These are phyloP conservation scores for Selaginella tamariscina DNA, from an alignment of 75 land plant species.

Conservation along the genomic window DNA sequence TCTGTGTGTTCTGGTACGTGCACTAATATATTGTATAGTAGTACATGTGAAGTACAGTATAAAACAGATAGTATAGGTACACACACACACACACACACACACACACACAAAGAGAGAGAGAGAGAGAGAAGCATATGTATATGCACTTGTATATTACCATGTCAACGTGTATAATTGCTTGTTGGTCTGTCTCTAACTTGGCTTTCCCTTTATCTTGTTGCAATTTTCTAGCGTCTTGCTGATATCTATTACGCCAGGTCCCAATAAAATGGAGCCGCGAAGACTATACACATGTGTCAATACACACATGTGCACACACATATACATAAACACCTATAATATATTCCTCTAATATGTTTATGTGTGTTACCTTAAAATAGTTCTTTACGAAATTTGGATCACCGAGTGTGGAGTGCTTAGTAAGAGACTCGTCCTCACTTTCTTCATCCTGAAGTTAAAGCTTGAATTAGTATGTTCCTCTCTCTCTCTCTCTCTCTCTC, in stretches of 20 bases:
- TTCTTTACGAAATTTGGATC: slow-evolving; percentile 88
- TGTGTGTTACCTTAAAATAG: slow-evolving; percentile 57
- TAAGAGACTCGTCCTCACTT: background rate
- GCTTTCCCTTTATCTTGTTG: slow-evolving; percentile 14
- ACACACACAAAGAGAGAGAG: no score
- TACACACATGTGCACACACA: background rate
- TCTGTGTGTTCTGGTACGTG: no score
- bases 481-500: background rate
- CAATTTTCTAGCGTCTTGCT: slow-evolving; percentile 36
- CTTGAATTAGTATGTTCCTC: no score
- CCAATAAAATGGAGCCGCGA: slow-evolving; percentile 98
- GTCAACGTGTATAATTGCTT: slow-evolving; percentile 63
- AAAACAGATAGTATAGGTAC: no score
- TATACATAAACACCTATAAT: background rate
- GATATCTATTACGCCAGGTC: slow-evolving; percentile 92
- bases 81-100: no score
- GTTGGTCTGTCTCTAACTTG: background rate
- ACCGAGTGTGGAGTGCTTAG: slow-evolving; percentile 45
- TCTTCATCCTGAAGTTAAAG: no score
- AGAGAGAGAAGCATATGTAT: background rate
- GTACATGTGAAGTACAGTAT: no score
- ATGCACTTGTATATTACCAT: slow-evolving; percentile 44
- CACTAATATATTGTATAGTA: no score
- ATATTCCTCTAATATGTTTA: background rate
- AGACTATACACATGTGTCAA: slow-evolving; percentile 29